phyloP scores from a whole-genome alignment of 2,329 filamentous ascomycete genomes.

The Cytospora paraplurivora region DNA sequence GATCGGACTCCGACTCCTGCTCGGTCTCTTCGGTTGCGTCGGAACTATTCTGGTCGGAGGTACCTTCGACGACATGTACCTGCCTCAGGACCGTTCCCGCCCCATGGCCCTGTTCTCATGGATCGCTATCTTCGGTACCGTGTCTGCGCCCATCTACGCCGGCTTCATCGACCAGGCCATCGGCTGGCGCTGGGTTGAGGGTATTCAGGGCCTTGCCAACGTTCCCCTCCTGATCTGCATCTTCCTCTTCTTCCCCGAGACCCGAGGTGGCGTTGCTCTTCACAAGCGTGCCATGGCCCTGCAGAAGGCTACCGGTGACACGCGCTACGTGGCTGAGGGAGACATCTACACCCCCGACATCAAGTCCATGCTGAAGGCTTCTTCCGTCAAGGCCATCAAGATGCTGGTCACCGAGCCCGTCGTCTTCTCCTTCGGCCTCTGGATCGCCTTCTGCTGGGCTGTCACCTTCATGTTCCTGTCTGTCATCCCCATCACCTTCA shows the following conservation, averaged over 20 bases:
- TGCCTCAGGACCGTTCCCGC: constrained; percentile 46
- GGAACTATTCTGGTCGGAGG: constrained; percentile 53
- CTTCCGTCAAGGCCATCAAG: constrained; percentile 45
- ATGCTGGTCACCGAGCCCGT: constrained; percentile 28
- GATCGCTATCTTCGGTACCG: constrained; percentile 54
- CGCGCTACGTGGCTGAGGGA: constrained; percentile 51
- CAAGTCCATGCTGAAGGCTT: constrained; percentile 48
- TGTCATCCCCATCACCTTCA: constrained; percentile 52
- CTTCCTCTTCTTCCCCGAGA: constrained; percentile 36
- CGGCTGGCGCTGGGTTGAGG: constrained; percentile 57
- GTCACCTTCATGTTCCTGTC: constrained; percentile 57
- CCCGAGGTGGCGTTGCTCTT: constrained; percentile 36
- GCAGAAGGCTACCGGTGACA: constrained; percentile 49
- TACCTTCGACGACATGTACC: constrained; percentile 53
- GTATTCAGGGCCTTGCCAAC: constrained; percentile 54
- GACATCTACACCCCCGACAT: constrained; percentile 53
- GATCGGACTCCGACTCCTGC: constrained; percentile 47
- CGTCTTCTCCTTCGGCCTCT: constrained; percentile 27
- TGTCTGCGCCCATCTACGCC: constrained; percentile 55
- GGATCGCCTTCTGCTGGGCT: constrained; percentile 43
- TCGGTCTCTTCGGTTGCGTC: constrained; percentile 52
- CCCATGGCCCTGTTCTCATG: constrained; percentile 52
- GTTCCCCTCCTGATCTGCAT: constrained; percentile 42
- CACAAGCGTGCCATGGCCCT: constrained; percentile 51
- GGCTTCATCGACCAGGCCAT: constrained; percentile 55